Evolutionary conservation across 1,284 basidiomycete species (phyloP).

Genomic region (Schizophyllum amplum): DNA sequence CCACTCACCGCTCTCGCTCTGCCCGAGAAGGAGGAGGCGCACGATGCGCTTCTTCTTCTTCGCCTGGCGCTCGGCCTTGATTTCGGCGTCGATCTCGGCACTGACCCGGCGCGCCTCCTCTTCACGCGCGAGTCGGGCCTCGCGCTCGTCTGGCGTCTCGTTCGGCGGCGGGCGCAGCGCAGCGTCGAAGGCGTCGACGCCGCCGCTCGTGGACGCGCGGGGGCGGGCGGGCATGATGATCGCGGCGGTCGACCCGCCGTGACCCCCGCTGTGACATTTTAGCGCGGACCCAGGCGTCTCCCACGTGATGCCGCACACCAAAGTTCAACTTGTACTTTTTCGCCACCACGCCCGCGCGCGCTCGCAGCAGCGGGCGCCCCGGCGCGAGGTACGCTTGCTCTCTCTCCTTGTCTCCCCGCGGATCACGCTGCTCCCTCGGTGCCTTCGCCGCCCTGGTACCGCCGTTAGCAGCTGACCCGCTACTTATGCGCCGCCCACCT

Average conservation of each 20-base stretch:
- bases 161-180: slow-evolving; percentile 50
- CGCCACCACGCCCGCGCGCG: too few relatives aligned
- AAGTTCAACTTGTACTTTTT: neutral
- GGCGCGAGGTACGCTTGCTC: neutral
- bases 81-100: slow-evolving; percentile 57
- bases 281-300: neutral
- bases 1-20: slow-evolving; percentile 63
- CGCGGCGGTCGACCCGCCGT: neutral
- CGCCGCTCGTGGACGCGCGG: slow-evolving; percentile 9
- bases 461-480: neutral
- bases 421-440: neutral
- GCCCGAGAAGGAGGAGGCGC: slow-evolving; percentile 58
- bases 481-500: too few relatives aligned
- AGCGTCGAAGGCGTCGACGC: slow-evolving; percentile 57
- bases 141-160: slow-evolving; percentile 51
- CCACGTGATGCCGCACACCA: neutral
- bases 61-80: slow-evolving; percentile 54
- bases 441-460: neutral
- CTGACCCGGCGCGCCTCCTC: slow-evolving; percentile 55
- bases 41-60: slow-evolving; percentile 57
- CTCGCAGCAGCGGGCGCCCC: neutral
- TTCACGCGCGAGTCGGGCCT: slow-evolving; percentile 43
- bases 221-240: neutral
- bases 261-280: neutral
- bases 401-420: neutral